Base-by-base conservation (phyloP, 768 basidiomycete genomes). In the Xerocomus potaroensis region DNA sequence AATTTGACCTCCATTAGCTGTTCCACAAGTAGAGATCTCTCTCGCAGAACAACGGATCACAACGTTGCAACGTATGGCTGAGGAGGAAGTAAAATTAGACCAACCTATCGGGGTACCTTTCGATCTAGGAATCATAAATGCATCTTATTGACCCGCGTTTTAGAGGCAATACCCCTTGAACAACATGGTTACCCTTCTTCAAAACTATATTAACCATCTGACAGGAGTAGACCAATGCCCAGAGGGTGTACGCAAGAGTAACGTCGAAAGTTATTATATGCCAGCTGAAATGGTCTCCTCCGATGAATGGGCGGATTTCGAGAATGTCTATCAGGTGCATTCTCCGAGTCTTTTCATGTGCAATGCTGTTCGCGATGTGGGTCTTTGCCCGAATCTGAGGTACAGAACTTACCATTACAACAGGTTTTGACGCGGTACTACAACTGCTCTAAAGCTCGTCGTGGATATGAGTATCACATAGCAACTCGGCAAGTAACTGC, bases 271-370 rank as follows among this genome's bases (percentile, higher is more conserved):
- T 43, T 85, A 86, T 55, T 75, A 80, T 46, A 78, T 87, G 66
- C 83, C 84, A 24, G 73, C 81, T 11, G 82, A 85, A 55, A 76
- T 79, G 35, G 75, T 84, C 27, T 80, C 82, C 10, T 72, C 81
- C 22, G 72, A 79, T 19, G 87, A 90, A 57, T 84, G 81, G 86
- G 78, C 76, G 2, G 79, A 83, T 49, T 97, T 95, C 66, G 84
- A 88, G 60, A 88, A 94, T 57, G 91, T 93, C 21, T 91, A 93
- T 60, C 89, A 95, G 59, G 76, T 92, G 14, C 92, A 96, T 65
- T 86, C 80, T 50, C 93, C 92, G 1, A 84, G 80, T 39, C 74
- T 95, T 37, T 83, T 81, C 56, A 72, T 92, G 70, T 84, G 83
- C 56, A 82, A 81, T 58, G 75, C 79, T 21, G 80, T 84, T 24